These are phyloP conservation scores for Discostella pseudostelligera DNA, from an alignment of 108 stramenopile species.

Conservation along the genomic window DNA sequence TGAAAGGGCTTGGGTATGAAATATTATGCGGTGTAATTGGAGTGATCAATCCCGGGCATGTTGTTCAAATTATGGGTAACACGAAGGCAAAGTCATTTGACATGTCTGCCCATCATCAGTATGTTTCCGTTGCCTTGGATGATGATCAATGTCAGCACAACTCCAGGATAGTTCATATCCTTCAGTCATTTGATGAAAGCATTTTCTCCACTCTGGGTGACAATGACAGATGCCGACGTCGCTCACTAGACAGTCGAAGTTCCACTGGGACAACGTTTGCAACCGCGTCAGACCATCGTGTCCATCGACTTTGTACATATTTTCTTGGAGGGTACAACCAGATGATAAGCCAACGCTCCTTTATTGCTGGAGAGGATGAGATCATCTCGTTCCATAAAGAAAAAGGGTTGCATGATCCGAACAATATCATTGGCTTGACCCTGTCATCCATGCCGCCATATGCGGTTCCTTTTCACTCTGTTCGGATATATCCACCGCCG, in stretches of 20 bases:
- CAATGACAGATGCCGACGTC: conserved; percentile 2
- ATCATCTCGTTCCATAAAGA: conserved; percentile 31
- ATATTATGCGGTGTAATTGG: conserved; percentile 73
- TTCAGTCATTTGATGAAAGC: conserved; percentile 29
- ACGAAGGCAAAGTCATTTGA: conserved; percentile 67
- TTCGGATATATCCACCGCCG: conserved; percentile 27
- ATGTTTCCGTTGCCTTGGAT: neutral
- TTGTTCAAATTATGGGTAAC: conserved; percentile 80
- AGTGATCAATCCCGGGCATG: conserved; percentile 56
- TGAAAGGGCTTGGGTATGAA: conserved; percentile 86
- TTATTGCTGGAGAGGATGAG: conserved; percentile 19
- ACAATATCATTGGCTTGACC: conserved; percentile 60
- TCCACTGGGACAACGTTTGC: conserved; percentile 28
- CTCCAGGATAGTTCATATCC: conserved; percentile 9
- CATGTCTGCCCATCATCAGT: conserved; percentile 31
- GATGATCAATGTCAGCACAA: neutral
- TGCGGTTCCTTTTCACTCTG: conserved; percentile 45
- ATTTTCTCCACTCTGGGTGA: neutral
- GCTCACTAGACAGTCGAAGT: conserved; percentile 1
- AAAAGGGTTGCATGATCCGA: conserved; percentile 51
- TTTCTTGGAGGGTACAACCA: conserved; percentile 51
- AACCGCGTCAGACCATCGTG: conserved; percentile 52
- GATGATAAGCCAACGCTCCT: conserved; percentile 33
- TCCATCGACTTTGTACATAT: conserved; percentile 68
- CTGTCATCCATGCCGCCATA: conserved; percentile 47